Base-by-base conservation (phyloP, 1,284 basidiomycete genomes). In the Coniferiporia sulphurascens region DNA sequence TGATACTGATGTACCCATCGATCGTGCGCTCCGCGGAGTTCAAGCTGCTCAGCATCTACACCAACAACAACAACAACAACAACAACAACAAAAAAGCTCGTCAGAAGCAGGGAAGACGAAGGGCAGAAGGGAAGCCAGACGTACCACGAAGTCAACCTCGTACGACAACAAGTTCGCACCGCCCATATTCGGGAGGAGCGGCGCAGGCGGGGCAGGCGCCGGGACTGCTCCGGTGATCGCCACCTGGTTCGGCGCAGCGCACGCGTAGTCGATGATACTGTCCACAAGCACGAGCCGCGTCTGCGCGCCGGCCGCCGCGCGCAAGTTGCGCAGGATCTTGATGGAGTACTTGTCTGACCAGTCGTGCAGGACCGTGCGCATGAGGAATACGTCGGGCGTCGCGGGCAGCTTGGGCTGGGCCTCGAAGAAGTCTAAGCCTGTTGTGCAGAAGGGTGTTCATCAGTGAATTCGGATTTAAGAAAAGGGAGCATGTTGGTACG, bases 271-370 rank as follows among this genome's bases (percentile, higher is more conserved):
- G n/a, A 67, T 58, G 38, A 66, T 36, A 9, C 61, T 59, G 48
- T 73, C 71, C 49, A 70, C 59, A 15, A 73, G 49, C 50, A 73
- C 44, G n/a, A 73, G 66, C 45, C 63, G 61, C 1, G 67, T 64
- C 1, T 46, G 3, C 1, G 65, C 53, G 0, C 43, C 44, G 4
- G 70, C 69, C 5, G 67, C 69, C 1, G 58, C 66, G 12, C 65
- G 61, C 35, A 72, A 65, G 13, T 65, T 63, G n/a, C 49, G 59
- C 32, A 73, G 65, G 55, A 72, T 69, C 54, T 61, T 61, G 38
- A 52, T 17, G 32, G 59, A 60, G 10, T 66, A 52, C 9, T 50
- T 45, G 55, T 67, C 64, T 9, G 63, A 56, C 68, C 68, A 70
- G 62, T 70, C 66, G 62, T 71, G 69, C 2, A 65, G 58, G 55